These are phyloP conservation scores for Hyphodiscus sp. DNA, from an alignment of 2,329 filamentous ascomycete genomes.

Conservation along the genomic window DNA sequence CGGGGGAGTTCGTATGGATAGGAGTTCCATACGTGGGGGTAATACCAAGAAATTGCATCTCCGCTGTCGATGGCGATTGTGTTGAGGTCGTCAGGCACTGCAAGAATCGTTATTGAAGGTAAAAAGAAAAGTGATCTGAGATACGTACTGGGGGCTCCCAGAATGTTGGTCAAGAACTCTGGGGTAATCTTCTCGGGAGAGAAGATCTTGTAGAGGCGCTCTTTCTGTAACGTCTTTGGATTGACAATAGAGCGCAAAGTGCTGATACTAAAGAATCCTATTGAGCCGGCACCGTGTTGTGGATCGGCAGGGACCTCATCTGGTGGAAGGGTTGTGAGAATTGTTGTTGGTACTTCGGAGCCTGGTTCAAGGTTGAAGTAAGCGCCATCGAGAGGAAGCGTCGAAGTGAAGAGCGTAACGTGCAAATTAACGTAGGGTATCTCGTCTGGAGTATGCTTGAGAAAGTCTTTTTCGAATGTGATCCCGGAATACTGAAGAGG, in stretches of 20 bases:
- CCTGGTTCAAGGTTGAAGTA: slow-evolving; percentile 63
- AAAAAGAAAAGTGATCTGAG: slow-evolving; percentile 11
- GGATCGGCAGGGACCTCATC: slow-evolving; percentile 42
- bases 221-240: slow-evolving; percentile 44
- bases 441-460: slow-evolving; percentile 63
- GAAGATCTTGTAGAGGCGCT: slow-evolving; percentile 62
- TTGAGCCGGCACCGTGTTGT: slow-evolving; percentile 57
- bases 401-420: slow-evolving; percentile 82
- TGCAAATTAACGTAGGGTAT: slow-evolving; percentile 85
- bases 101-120: slow-evolving; percentile 16
- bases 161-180: slow-evolving; percentile 45
- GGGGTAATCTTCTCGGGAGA: slow-evolving; percentile 48
- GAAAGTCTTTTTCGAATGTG: slow-evolving; percentile 53
- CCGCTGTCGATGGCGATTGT: slow-evolving; percentile 19
- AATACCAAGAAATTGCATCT: slow-evolving; percentile 69
- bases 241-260: slow-evolving; percentile 61
- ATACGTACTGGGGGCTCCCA: slow-evolving; percentile 34
- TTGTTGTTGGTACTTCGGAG: slow-evolving; percentile 58
- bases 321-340: slow-evolving; percentile 74
- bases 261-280: slow-evolving; percentile 82
- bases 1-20: slow-evolving; percentile 84
- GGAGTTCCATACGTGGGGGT: slow-evolving; percentile 71
- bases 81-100: slow-evolving; percentile 22
- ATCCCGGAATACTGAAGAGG: slow-evolving; percentile 79
- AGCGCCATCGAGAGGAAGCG: slow-evolving; percentile 59